Conservation (phyloP, 2,329 filamentous ascomycete species). For the Drechslerella coelobrocha region DNA sequence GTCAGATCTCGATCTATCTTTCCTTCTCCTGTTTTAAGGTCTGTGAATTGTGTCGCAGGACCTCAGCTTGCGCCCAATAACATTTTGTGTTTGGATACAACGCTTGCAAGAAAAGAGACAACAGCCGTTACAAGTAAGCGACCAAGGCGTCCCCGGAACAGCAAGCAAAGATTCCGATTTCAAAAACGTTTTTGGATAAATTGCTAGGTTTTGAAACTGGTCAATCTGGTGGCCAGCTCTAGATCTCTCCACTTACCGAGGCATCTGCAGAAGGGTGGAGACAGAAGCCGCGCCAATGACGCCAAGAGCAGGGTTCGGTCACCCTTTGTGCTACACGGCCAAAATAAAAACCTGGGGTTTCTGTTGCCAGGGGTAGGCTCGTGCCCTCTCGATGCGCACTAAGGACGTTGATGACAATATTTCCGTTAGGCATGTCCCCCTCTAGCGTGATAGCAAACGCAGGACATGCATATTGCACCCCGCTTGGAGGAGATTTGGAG, state of each 20-base stretch:
- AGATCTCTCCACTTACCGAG: conserved; percentile 26
- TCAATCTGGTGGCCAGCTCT: not conserved
- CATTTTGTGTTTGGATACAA: not conserved
- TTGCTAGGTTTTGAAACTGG: conserved; percentile 13
- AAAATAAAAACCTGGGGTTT: conserved; percentile 16
- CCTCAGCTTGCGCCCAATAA: not conserved
- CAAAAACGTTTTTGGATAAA: not conserved
- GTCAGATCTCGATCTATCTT: too few species aligned
- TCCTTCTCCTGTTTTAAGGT: too few species aligned
- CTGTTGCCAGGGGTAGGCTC: conserved; percentile 11
- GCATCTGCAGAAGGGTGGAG: conserved; percentile 35
- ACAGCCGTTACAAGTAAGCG: not conserved
- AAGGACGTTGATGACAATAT: too few species aligned
- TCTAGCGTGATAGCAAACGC: not conserved
- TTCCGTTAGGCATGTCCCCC: too few species aligned
- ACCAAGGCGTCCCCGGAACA: conserved; percentile 6
- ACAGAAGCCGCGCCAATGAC: conserved; percentile 10
- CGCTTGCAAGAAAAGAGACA: not conserved
- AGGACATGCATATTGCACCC: not conserved
- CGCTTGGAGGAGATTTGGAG: not conserved
- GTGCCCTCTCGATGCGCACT: too few species aligned
- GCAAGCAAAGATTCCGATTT: conserved; percentile 29
- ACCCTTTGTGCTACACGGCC: conserved; percentile 10
- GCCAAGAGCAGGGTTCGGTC: conserved; percentile 25
- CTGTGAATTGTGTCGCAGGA: too few species aligned